phyloP scores from a whole-genome alignment of 2,329 filamentous ascomycete genomes.

The Pseudogymnoascus sp. region DNA sequence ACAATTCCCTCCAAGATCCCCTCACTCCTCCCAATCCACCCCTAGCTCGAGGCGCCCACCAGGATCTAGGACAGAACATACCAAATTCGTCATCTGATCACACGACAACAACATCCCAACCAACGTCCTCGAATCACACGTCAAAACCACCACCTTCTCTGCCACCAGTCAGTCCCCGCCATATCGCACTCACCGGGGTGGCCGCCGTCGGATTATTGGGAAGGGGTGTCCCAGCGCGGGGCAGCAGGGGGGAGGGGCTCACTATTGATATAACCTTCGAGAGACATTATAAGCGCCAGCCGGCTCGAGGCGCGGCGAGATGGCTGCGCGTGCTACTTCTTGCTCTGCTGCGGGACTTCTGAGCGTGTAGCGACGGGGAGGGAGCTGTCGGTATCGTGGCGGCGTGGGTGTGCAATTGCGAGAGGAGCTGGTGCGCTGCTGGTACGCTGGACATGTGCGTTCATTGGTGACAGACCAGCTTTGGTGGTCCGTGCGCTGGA shows the following conservation, averaged over 20 bases:
- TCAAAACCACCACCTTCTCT: conserved; percentile 92
- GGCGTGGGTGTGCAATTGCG: background rate
- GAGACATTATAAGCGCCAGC: conserved; percentile 35
- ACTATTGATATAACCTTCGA: conserved; percentile 46
- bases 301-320: conserved; percentile 16
- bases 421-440: background rate
- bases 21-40: background rate
- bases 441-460: conserved; percentile 2
- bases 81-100: conserved; percentile 86
- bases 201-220: conserved; percentile 13
- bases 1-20: background rate
- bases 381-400: background rate
- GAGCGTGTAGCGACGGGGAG: background rate
- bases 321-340: conserved; percentile 16
- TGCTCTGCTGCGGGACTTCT: background rate
- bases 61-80: conserved; percentile 27
- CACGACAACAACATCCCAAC: conserved; percentile 76
- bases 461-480: conserved; percentile 3
- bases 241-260: conserved; percentile 21
- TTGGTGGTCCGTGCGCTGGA: background rate
- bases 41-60: background rate
- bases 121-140: conserved; percentile 81
- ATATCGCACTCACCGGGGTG: conserved; percentile 20
- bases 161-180: conserved; percentile 28
- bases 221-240: background rate